Evolutionary conservation across 1,284 basidiomycete genomes (phyloP), one percentile per base, ranked within the genome.

Genomic region (Phenoliferia sp.): DNA sequence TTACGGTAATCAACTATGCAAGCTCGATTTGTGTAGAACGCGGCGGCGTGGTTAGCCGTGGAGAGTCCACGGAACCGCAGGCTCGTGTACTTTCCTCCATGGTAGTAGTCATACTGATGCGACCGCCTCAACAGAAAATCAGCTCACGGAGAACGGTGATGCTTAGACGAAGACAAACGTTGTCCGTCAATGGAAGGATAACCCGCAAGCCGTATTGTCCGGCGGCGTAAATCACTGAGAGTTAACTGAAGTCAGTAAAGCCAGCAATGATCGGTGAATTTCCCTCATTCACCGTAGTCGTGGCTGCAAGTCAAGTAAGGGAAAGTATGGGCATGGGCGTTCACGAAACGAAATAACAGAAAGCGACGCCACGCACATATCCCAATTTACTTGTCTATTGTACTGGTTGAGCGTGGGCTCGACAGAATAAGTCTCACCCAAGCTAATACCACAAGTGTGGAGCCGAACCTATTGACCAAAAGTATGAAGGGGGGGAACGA

Each of bases 61-160:
- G 34, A 48, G n/a, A 33, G 36, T 0, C 16, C 2, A 16, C 28
- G 44, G 34, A 57, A 71, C 56, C 56, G 16, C 19, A 71, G 17
- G 55, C 61, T 66, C n/a, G 59, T 39, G 65, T 69, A 71, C 52
- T 69, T 68, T 12, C 69, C 69, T 17, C 66, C 69, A 35, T 61
- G 56, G 50, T 62, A 59, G 48, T 10, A 60, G 19, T 39, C 64
- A 31, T 26, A 44, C 22, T 32, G 9, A 31, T 12, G 57, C 3
- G 17, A 2, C 7, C n/a, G 48, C 39, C n/a, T 52, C 9, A 52
- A 28, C 17, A 52, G 12, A 28, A 50, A 10, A 19, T 26, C 17
- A 52, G 48, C 48, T 3, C 50, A 34, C 6, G 55, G 17, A 16
- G 35, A 63, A 35, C 2, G 3, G 12, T 31, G 17, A 31, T 15